Evolutionary conservation across 106 monocot genomes (phyloP).

Genomic region (Apostasia shenzhenica): DNA sequence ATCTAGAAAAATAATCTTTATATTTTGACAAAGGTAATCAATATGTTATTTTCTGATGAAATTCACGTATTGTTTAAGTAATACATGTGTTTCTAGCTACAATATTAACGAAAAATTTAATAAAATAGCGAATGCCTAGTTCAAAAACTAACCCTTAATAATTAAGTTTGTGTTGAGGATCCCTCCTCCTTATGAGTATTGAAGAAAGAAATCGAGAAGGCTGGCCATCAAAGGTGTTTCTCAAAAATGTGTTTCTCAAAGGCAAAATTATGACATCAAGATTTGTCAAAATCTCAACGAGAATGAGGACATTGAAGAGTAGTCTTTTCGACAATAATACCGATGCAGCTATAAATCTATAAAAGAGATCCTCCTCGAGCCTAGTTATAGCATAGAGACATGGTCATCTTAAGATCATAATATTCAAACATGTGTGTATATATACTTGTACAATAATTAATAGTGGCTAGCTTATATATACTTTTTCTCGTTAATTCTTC

Average conservation of each 20-base stretch:
- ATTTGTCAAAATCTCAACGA: not conserved
- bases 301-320: not conserved
- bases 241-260: not conserved
- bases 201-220: too few species aligned
- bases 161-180: too few species aligned
- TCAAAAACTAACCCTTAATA: too few species aligned
- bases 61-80: too few species aligned
- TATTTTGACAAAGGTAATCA: too few species aligned
- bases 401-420: not conserved
- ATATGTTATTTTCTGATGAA: too few species aligned
- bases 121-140: too few species aligned
- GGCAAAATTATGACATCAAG: not conserved
- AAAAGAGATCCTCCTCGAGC: not conserved
- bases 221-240: not conserved
- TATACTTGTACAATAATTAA: not conserved
- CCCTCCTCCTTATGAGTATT: too few species aligned
- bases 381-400: not conserved
- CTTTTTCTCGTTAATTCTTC: not conserved
- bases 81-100: too few species aligned
- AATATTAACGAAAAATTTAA: too few species aligned
- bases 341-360: not conserved
- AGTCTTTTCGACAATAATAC: not conserved
- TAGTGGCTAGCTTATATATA: not conserved
- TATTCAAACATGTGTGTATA: not conserved
- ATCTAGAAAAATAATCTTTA: too few species aligned